phyloP scores from a whole-genome alignment of 306 rosid genomes.

The Castanea sativa region DNA sequence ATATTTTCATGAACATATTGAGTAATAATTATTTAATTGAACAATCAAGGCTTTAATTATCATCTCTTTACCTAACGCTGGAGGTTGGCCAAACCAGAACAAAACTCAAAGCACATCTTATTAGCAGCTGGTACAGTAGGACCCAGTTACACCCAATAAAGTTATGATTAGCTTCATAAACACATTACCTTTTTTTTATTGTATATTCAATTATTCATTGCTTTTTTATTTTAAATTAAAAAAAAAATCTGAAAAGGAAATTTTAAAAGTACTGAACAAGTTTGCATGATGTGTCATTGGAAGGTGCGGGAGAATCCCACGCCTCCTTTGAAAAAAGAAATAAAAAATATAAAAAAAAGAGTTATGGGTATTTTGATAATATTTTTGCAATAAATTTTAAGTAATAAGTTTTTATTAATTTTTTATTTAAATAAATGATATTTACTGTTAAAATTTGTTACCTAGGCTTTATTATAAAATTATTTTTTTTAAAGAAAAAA shows the following conservation, averaged over 20 bases:
- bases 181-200: neutral
- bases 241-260: neutral
- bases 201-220: neutral
- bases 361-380: no score
- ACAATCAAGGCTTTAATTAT: slow-evolving; percentile 2
- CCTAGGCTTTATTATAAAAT: no score
- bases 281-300: neutral
- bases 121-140: slow-evolving; percentile 13
- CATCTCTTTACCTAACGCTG: slow-evolving; percentile 1
- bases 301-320: no score
- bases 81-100: slow-evolving; percentile 49
- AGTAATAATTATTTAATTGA: slow-evolving; percentile 24
- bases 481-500: no score
- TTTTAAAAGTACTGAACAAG: neutral
- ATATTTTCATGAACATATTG: neutral
- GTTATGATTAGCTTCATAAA: neutral
- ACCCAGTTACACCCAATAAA: neutral
- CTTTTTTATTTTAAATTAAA: neutral
- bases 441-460: no score
- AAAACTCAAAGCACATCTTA: no score
- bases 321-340: no score
- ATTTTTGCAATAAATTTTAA: no score
- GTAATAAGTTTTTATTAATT: no score
- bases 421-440: no score
- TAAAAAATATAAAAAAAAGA: no score